Base-by-base conservation (phyloP, 2,329 filamentous ascomycete species). In the Alternaria dauci region DNA sequence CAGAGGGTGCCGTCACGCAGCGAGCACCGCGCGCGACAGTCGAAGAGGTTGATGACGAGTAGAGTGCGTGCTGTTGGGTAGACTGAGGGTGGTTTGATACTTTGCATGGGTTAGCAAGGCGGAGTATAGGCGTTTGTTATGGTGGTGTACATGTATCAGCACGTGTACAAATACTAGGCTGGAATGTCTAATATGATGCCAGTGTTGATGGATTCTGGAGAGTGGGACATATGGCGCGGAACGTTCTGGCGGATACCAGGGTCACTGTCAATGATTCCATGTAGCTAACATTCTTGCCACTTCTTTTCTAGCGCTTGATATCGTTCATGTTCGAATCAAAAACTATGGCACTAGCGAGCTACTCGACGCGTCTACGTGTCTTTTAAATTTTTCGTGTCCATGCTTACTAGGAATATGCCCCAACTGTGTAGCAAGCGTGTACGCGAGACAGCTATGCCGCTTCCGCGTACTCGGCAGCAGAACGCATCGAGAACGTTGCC, bases 41-140 rank as follows among this genome's bases (percentile, higher is more conserved):
- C 5, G 77, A 79, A 54, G 77, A 79, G 52, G 76, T 65, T 0
- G 76, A 79, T 18, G 76, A 79, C 52, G 76, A 75, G 63, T 70
- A 55, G 52, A 3, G 34, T 11, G 12, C 26, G 25, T 38, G 8
- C 25, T 36, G 23, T 6, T n/a, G 20, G 3, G 38, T 12, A 32
- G 53, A 26, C 32, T 32, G 32, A 23, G 25, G 42, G 51, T 44
- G 23, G 46, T 50, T 48, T 59, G 25, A 47, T 43, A 46, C 41
- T 54, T 51, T 46, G 56, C 56, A 59, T 59, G 52, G 52, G 18
- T 54, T 50, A 62, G 59, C 59, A 47, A 14, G 46, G 38, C 20
- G 58, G 62, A 38, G 55, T 34, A 48, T 18, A 8, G 52, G 62
- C 55, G 56, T 57, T 36, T 42, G 52, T 2, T 34, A 52, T 23